Base-by-base conservation (phyloP, 1,284 basidiomycete genomes). In the Ceratobasidium sp. region DNA sequence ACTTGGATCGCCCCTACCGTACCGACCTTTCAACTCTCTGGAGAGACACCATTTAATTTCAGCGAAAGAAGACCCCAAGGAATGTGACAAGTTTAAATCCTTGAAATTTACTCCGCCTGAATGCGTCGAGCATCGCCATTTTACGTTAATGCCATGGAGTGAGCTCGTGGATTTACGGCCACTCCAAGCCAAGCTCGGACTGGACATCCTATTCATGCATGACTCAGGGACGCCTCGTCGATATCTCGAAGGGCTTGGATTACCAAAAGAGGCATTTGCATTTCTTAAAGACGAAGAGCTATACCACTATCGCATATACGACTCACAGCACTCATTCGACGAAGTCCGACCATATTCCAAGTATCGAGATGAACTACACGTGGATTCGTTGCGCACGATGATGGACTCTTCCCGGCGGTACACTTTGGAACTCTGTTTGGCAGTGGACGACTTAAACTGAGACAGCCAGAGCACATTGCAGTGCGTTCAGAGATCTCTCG, bases 341-440 rank as follows among this genome's bases (percentile, higher is more conserved):
- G 78, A 80, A 56, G 70, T 72, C 0, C 75, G 75, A 0, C 74
- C 77, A 0, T 47, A 72, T 12, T 73, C 74, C 22, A 73, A 77
- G 70, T 91, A 84, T 76, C 70, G 72, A 8, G 77, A 82, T 40
- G 62, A 42, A 35, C 54, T 47, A 50, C 34, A 43, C 27, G 52
- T 75, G 78, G 29, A 74, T 88, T 27, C 78, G 27, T 17, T 70
- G 20, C 40, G 22, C 25, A 22, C 42, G 17, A 13, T 56, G 1
- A 31, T 58, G 13, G 43, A 25, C 7, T 73, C 77, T 79, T 84
- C 62, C 82, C 81, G 0, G 81, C 90, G 25, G 74, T 91, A 20
- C 84, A 87, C 70, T 75, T 91, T 12, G 89, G 89, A 6, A 86
- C 87, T 0, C 81, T 91, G 2, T 90, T 90, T 77, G 89, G 88